Base-by-base conservation (phyloP, 2,329 filamentous ascomycete species). In the Fusarium torreyae region DNA sequence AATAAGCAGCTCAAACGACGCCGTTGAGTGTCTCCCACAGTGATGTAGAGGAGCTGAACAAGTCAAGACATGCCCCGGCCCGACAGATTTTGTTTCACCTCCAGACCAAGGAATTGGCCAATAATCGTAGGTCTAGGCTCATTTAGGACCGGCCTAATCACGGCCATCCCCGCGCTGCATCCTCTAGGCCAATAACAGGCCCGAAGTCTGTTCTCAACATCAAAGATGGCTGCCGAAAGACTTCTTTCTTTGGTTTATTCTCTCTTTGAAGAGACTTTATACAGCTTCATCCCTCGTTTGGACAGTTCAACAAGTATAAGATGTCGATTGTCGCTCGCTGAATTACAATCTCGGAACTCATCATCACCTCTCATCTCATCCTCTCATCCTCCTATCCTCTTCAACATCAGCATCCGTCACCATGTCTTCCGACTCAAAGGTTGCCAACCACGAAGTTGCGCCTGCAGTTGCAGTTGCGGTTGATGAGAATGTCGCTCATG, bases 401-500 rank as follows among this genome's bases (percentile, higher is more conserved):
- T n/a, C 44, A 42, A 9, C 40, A 20, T 45, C 22, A 22, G 11
- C 18, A 5, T 4, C 39, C 18, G 22, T 36, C 36, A 66, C 34
- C 45, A 74, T 74, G 72, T 46, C 65, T 55, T 22, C 51, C 9
- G 34, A 63, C 33, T 56, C 24, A 10, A 53, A 68, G 40, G 58
- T 57, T 48, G 63, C 52, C 22, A 40, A 51, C 44, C 36, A 43
- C 43, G 68, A 64, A 44, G 49, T 68, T 14, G 52, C 62, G 49
- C 57, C 53, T 2, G 36, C 18, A 20, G 58, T 48, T 14, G 39
- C 67, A 28, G 65, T 50, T 26, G 57, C 55, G 4, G 36, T 74
- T 2, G 68, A 71, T 26, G 51, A 42, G 5, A 68, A 63, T 13
- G 51, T 71, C 17, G 68, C 60, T 15, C 71, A 69, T 28, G 72